Percentiles rank a stretch among this genome's conserved stretches.
phyloP scores from a whole-genome alignment of 1,284 basidiomycete genomes.

The Ustilago vetiveriae region DNA sequence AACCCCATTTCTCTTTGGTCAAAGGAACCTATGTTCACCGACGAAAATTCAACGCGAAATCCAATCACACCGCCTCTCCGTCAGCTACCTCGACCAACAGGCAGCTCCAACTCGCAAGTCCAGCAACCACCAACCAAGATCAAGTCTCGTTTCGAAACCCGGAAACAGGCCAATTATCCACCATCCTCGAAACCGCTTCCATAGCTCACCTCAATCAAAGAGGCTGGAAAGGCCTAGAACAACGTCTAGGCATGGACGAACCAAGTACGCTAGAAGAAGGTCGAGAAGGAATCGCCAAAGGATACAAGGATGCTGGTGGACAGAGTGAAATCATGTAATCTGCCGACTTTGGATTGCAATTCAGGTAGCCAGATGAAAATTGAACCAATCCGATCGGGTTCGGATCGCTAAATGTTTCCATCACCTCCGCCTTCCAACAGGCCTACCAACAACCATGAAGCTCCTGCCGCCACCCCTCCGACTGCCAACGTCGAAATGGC shows the following conservation, averaged over 20 bases:
- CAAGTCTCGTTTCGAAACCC: constrained; percentile 74
- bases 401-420: constrained; percentile 20
- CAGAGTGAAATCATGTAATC: constrained; percentile 41
- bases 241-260: constrained; percentile 79
- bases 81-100: too few species aligned
- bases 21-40: constrained; percentile 86
- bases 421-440: constrained; percentile 72
- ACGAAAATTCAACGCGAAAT: constrained; percentile 72
- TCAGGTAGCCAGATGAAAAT: neutral
- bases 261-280: constrained; percentile 87
- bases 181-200: constrained; percentile 65
- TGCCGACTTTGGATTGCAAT: too few species aligned
- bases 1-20: constrained; percentile 77
- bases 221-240: constrained; percentile 84
- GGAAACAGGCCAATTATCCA: constrained; percentile 71
- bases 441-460: constrained; percentile 85
- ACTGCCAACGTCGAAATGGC: constrained; percentile 87
- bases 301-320: constrained; percentile 73
- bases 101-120: too few species aligned
- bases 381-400: too few species aligned
- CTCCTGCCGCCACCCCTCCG: constrained; percentile 86
- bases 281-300: constrained; percentile 85
- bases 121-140: constrained; percentile 29
- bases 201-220: constrained; percentile 75
- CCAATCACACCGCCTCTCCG: constrained; percentile 58